Evolutionary conservation across 345 rosid genomes (phyloP).

Genomic region (Xanthoceras sorbifolium): DNA sequence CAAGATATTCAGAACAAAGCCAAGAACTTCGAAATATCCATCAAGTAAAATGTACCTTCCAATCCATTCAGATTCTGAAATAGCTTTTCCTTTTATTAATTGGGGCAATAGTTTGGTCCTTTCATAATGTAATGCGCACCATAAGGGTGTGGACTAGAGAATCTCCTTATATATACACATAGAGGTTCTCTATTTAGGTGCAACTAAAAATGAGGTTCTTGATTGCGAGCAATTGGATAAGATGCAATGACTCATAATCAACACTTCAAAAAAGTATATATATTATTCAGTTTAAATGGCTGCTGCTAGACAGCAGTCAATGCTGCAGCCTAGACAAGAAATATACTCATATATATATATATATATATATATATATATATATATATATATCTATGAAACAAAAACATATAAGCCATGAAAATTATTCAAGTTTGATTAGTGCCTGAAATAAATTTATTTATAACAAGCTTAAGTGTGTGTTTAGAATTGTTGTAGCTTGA

Average conservation of each 20-base stretch:
- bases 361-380: too few relatives aligned
- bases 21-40: background rate
- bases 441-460: too few relatives aligned
- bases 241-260: background rate
- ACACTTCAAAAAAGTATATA: background rate
- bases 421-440: too few relatives aligned
- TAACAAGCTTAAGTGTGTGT: too few relatives aligned
- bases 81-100: background rate
- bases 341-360: background rate
- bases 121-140: background rate
- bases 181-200: too few relatives aligned
- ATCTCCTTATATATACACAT: too few relatives aligned
- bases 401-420: too few relatives aligned
- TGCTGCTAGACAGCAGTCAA: background rate
- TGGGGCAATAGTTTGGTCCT: background rate
- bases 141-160: background rate
- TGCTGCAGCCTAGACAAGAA: too few relatives aligned
- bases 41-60: background rate
- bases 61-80: slow-evolving; percentile 13
- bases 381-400: too few relatives aligned
- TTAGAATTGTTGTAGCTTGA: too few relatives aligned
- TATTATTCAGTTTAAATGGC: background rate
- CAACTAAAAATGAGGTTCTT: background rate
- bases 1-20: background rate
- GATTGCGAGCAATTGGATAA: background rate